These are phyloP conservation scores for Ophiostoma himal-ulmi DNA, from an alignment of 2,329 filamentous ascomycete species.

Conservation along the genomic window DNA sequence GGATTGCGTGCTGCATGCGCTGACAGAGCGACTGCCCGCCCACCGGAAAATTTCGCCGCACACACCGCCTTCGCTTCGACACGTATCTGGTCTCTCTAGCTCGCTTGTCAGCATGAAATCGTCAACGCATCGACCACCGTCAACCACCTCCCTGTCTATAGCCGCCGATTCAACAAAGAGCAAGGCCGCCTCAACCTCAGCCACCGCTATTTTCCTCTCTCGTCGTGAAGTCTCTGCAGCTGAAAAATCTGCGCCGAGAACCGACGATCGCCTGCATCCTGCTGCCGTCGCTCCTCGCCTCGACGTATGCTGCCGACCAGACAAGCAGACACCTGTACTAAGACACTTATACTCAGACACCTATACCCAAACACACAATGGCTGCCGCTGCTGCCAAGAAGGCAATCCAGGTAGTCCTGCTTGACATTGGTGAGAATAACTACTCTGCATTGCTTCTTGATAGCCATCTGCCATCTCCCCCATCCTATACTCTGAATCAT, in stretches of 20 bases:
- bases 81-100: neutral
- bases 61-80: neutral
- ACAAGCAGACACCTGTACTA: neutral
- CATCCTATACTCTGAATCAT: too few relatives aligned
- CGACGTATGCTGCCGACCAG: neutral
- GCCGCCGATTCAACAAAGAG: neutral
- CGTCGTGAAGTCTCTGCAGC: neutral
- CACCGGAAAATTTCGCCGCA: conserved; percentile 6
- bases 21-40: neutral
- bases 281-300: neutral
- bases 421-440: conserved; percentile 51
- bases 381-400: conserved; percentile 25
- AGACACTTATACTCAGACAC: neutral
- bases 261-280: neutral
- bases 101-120: neutral
- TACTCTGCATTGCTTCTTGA: neutral
- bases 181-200: neutral
- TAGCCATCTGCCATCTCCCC: neutral
- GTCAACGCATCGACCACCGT: neutral
- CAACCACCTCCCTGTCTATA: conserved; percentile 4
- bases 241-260: neutral
- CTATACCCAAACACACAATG: conserved; percentile 20
- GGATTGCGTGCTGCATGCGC: neutral
- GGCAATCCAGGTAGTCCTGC: conserved; percentile 44
- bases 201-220: neutral